Evolutionary conservation across 306 rosid genomes (phyloP), one percentile per base, ranked within the genome.

Genomic region (Vigna nakashimae): DNA sequence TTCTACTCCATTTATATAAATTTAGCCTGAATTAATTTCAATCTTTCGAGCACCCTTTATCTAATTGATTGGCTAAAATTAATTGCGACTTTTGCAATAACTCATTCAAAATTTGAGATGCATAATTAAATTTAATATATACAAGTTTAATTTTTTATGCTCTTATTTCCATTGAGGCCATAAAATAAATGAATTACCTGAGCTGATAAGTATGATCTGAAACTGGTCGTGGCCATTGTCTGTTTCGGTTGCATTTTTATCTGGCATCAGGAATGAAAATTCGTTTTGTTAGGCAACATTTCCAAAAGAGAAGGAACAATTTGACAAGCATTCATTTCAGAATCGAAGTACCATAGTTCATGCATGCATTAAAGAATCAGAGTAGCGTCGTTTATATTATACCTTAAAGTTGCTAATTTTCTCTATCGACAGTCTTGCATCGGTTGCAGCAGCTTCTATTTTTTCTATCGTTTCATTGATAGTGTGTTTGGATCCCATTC

Each of bases 371-470:
- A 30, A 28, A 30, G 42, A 60, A 60, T 70, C 64, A 11, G 63
- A 65, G 9, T 18, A 57, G 38, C 53, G 36, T 2, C 7, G 40
- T 18, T 65, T 71, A 55, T 77, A 86, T 65, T 71, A 53, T 77
- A 86, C 96, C 91, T 80, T 89, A 46, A 71, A 80, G 68, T 87
- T 84, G 79, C 85, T 93, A 65, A 43, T 79, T 85, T 76, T 89
- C 83, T 88, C 90, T 45, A 88, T 80, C 1, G 90, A 82, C 60
- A 93, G 74, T 45, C 89, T 85, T 45, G 66, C 86, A 82, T 86
- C 88, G 22, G 81, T 82, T 63, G 98, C 96, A 56, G 98, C 98
- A 50, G 96, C 89, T 89, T 93, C 89, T 56, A 90, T 90, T 85
- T 88, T 92, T 81, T 82, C 83, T 34, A 90, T 81, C 0, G 98